phyloP scores from a whole-genome alignment of 352 stramenopile species.

The Globisporangium splendens region DNA sequence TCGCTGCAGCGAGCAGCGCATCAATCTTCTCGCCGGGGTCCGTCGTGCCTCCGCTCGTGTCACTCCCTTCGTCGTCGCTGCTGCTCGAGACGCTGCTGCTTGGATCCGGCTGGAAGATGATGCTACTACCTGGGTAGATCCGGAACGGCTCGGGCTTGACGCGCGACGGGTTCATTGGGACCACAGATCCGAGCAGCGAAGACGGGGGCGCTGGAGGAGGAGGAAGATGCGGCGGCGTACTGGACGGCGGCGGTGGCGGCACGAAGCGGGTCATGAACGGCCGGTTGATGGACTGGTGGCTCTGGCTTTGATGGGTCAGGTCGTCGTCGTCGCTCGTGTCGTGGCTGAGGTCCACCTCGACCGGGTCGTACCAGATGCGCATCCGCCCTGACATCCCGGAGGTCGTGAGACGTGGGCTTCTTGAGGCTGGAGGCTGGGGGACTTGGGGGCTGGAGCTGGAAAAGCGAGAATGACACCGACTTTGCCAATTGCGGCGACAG shows the following conservation, averaged over 20 bases:
- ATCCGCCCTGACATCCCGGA: constrained; percentile 5
- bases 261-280: background rate
- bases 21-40: constrained; percentile 18
- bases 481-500: constrained; percentile 1
- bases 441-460: constrained; percentile 12
- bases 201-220: background rate
- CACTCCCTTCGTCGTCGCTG: constrained; percentile 23
- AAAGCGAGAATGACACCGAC: constrained; percentile 12
- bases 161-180: too few species aligned
- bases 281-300: background rate
- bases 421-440: background rate
- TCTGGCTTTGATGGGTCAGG: background rate
- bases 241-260: background rate
- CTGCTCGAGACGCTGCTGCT: constrained; percentile 15
- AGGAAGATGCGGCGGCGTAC: background rate
- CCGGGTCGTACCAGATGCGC: constrained; percentile 17
- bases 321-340: constrained; percentile 14
- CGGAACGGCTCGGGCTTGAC: constrained; percentile 10
- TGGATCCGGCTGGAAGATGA: constrained; percentile 13
- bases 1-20: constrained; percentile 10
- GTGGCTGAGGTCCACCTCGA: constrained; percentile 14
- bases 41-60: constrained; percentile 29
- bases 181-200: too few species aligned
- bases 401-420: background rate
- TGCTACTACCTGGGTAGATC: constrained; percentile 12